Evolutionary conservation across 2,329 filamentous ascomycete genomes (phyloP), one percentile per base, ranked within the genome.

Genomic region (Xylaria hypoxylon): DNA sequence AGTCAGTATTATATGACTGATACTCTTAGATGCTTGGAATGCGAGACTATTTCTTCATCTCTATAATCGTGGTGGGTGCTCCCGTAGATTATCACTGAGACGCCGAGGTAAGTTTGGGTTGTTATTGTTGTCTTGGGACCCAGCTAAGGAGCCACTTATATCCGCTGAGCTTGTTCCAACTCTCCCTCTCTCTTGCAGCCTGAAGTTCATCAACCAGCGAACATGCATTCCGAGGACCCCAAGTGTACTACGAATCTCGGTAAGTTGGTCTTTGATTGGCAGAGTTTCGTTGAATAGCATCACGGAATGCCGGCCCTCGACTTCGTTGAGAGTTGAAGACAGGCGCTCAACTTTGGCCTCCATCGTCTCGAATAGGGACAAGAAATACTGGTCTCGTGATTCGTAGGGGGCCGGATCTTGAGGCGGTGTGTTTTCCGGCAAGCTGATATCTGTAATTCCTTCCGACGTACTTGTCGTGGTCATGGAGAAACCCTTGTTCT

Each of bases 211-310:
- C 31, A 88, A 80, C 85, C 85, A 87, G 63, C 85, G 84, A 50
- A 87, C 84, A 69, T 88, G 85, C 85, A 88, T 87, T 60, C 83
- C 82, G 48, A 88, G 81, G 71, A 87, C 84, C 57, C 86, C 86
- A 66, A 87, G 79, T 69, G 83, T 87, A 77, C 84, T 87, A 48
- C 84, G 80, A 47, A 88, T 79, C 74, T 90, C 87, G 3, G 84
- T 83, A n/a, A 90, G 82, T 75, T 89, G 86, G 65, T 90, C 87
- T 63, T 87, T 86, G 67, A 90, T 84, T 7, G 85, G 86, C 72
- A 88, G 82, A 5, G 87, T 85, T 75, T 89, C 86, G 71, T 88
- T 89, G 73, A 89, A 82, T 8, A 88, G 82, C 82, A 87, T 85
- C 77, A 88, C 85, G 35, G 84, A 87, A 73, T 89, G 87, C 55